Evolutionary conservation across 2,329 filamentous ascomycete species (phyloP).

Genomic region (Xylaria sp.): DNA sequence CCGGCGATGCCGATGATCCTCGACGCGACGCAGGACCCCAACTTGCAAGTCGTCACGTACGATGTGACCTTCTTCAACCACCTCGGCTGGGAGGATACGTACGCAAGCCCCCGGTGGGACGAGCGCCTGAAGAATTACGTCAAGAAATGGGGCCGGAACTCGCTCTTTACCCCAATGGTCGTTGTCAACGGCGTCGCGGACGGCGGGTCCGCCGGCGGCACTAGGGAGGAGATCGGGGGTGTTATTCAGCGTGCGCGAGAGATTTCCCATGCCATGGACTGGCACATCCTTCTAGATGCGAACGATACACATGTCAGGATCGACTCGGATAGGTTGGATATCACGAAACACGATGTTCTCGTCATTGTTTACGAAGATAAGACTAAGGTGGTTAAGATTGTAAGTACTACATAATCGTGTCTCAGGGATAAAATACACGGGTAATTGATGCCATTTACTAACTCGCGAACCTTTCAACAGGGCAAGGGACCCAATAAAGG

Average conservation of each 20-base stretch:
- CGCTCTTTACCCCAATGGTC: conserved; percentile 50
- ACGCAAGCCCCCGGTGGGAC: conserved; percentile 48
- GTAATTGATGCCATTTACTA: neutral
- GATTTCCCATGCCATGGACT: conserved; percentile 19
- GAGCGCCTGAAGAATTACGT: conserved; percentile 51
- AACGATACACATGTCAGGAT: conserved; percentile 43
- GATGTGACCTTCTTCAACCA: conserved; percentile 53
- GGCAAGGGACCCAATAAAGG: conserved; percentile 21
- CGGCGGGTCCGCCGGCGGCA: conserved; percentile 41
- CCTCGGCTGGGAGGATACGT: conserved; percentile 50
- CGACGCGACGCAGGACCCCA: conserved; percentile 46
- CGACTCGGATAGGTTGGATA: conserved; percentile 40
- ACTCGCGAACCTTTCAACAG: neutral
- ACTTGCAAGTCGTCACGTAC: conserved; percentile 51
- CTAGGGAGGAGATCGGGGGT: conserved; percentile 41
- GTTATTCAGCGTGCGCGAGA: conserved; percentile 36
- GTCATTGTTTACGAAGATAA: conserved; percentile 47
- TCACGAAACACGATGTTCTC: conserved; percentile 26
- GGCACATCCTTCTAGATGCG: conserved; percentile 44
- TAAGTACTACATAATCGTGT: neutral
- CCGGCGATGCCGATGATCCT: conserved; percentile 50
- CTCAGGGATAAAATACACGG: too few species aligned
- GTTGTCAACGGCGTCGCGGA: conserved; percentile 49
- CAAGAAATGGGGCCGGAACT: conserved; percentile 48
- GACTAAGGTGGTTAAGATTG: conserved; percentile 20